phyloP scores from a whole-genome alignment of 306 rosid genomes.

The Citrullus colocynthis region DNA sequence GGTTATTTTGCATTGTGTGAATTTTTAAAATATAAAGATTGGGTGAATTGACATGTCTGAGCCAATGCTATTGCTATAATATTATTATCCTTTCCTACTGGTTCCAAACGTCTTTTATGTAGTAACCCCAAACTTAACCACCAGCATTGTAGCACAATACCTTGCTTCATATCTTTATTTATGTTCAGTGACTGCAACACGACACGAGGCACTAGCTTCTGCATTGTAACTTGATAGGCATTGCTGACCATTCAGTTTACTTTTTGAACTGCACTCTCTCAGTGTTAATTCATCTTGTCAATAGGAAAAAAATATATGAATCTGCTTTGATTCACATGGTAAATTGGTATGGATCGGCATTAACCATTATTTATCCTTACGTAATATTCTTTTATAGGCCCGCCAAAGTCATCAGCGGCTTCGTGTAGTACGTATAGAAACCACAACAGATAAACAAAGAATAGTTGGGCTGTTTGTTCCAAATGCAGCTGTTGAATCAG shows the following conservation, averaged over 20 bases:
- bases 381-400: conserved; percentile 32
- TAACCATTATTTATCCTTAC: background rate
- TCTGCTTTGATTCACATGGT: too few species aligned
- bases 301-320: too few species aligned
- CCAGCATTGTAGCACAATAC: too few species aligned
- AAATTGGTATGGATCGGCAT: too few species aligned
- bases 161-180: too few species aligned
- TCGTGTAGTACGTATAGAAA: conserved; percentile 87
- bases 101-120: background rate
- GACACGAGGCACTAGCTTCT: background rate
- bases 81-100: background rate
- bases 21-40: background rate
- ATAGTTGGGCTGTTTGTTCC: conserved; percentile 93
- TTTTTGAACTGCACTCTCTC: too few species aligned
- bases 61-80: background rate
- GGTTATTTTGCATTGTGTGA: too few species aligned
- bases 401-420: conserved; percentile 85
- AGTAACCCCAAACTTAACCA: background rate
- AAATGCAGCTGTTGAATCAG: conserved; percentile 83
- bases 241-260: too few species aligned
- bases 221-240: too few species aligned
- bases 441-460: conserved; percentile 60
- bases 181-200: background rate
- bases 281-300: too few species aligned
- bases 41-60: background rate